Conservation (phyloP, 2,329 filamentous ascomycete species). For the Colletotrichum salicis region DNA sequence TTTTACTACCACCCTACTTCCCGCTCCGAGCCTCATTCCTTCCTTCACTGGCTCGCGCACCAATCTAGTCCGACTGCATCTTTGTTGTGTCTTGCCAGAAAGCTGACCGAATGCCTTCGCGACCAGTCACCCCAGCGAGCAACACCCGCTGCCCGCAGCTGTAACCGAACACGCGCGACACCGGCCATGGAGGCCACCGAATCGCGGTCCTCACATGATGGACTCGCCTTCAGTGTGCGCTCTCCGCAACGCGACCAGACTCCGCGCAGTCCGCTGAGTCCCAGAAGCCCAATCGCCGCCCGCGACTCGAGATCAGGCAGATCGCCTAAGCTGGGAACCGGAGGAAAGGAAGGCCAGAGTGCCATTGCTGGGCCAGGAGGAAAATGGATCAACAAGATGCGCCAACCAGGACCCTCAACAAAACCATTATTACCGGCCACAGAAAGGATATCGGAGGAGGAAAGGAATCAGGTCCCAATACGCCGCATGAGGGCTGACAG, state of each 20-base stretch:
- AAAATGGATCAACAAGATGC: constrained; percentile 41
- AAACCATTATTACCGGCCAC: constrained; percentile 58
- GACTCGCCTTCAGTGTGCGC: constrained; percentile 27
- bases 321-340: constrained; percentile 36
- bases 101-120: constrained; percentile 33
- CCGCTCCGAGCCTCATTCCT: background rate
- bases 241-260: constrained; percentile 25
- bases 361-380: constrained; percentile 22
- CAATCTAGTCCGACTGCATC: background rate
- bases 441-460: constrained; percentile 57
- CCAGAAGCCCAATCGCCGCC: constrained; percentile 7
- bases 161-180: constrained; percentile 15
- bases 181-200: constrained; percentile 42
- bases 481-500: constrained; percentile 59
- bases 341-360: constrained; percentile 37
- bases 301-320: constrained; percentile 36
- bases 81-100: background rate
- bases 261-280: constrained; percentile 26
- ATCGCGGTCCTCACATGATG: constrained; percentile 27
- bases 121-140: constrained; percentile 37
- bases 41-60: background rate
- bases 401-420: constrained; percentile 39
- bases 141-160: constrained; percentile 33
- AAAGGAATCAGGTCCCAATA: constrained; percentile 47
- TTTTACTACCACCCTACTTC: constrained; percentile 17